Evolutionary conservation across 75 land plant genomes (phyloP).

Genomic region (Picea sitchensis): DNA sequence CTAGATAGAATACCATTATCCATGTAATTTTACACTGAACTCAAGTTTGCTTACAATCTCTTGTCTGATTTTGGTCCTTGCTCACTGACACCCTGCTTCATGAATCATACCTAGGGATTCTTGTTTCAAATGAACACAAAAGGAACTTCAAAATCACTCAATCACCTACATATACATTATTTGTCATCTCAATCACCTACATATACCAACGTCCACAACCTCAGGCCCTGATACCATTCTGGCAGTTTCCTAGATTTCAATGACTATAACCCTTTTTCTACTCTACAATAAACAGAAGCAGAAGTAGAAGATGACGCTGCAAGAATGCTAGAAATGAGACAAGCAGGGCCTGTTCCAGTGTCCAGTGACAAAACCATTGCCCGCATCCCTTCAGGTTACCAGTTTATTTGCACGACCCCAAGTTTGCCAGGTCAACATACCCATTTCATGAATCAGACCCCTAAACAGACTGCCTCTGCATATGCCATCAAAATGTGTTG

Average conservation of each 20-base stretch:
- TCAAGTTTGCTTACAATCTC: background rate
- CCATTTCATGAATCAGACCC: conserved; percentile 2
- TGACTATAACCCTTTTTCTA: background rate
- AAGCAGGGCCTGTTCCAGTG: background rate
- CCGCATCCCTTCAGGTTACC: background rate
- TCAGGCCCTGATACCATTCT: background rate
- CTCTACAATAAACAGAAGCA: too few relatives aligned
- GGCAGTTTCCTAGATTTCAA: background rate
- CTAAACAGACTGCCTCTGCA: background rate
- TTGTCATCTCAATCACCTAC: background rate
- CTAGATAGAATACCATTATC: background rate
- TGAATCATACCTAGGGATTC: background rate
- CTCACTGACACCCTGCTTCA: background rate
- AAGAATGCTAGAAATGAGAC: conserved; percentile 1
- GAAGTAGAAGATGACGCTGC: too few relatives aligned
- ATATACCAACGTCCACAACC: background rate
- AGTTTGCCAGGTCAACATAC: background rate
- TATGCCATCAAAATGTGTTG: conserved; percentile 1
- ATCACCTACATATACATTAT: conserved; percentile 1
- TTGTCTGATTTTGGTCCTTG: background rate
- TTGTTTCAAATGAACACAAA: background rate
- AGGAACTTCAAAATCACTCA: background rate
- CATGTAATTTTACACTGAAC: background rate
- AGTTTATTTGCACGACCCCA: background rate
- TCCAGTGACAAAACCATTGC: background rate